phyloP scores from a whole-genome alignment of 352 stramenopile genomes.

The Phytopythium ostracodes region DNA sequence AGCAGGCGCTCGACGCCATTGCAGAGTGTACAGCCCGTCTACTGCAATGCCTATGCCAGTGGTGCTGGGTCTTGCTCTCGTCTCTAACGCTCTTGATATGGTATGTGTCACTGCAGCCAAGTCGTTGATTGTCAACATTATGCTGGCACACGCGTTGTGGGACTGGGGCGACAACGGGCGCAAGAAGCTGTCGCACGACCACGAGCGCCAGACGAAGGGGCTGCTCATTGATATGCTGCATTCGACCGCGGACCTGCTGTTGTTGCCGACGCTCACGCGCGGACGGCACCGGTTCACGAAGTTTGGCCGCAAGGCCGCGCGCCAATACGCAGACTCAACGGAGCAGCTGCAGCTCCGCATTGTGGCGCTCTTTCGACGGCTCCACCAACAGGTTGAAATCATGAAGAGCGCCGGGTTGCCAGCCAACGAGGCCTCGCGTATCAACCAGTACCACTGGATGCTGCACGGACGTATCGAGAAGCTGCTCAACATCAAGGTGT shows the following conservation, averaged over 20 bases:
- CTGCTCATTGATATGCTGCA: conserved; percentile 44
- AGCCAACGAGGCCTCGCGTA: conserved; percentile 82
- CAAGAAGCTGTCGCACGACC: conserved; percentile 39
- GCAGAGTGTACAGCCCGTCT: conserved; percentile 37
- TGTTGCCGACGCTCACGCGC: conserved; percentile 65
- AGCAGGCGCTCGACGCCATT: conserved; percentile 64
- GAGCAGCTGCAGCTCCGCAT: conserved; percentile 57
- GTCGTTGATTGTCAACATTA: conserved; percentile 64
- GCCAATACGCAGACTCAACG: conserved; percentile 32
- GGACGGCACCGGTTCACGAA: conserved; percentile 70
- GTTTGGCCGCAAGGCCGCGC: conserved; percentile 36
- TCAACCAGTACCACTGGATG: conserved; percentile 88
- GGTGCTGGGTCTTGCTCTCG: background rate
- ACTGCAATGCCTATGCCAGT: background rate
- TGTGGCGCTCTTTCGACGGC: conserved; percentile 42
- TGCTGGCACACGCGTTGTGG: conserved; percentile 77
- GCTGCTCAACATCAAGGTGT: conserved; percentile 79
- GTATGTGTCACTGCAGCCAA: conserved; percentile 34
- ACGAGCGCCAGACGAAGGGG: conserved; percentile 53
- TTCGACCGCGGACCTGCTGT: conserved; percentile 42
- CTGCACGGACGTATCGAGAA: conserved; percentile 77
- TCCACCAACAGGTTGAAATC: conserved; percentile 74
- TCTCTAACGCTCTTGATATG: background rate
- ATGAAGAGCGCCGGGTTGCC: conserved; percentile 70
- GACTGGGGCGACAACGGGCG: conserved; percentile 75